Evolutionary conservation across 768 basidiomycete genomes (phyloP), one percentile per base, ranked within the genome.

Genomic region (Calocybe indica): DNA sequence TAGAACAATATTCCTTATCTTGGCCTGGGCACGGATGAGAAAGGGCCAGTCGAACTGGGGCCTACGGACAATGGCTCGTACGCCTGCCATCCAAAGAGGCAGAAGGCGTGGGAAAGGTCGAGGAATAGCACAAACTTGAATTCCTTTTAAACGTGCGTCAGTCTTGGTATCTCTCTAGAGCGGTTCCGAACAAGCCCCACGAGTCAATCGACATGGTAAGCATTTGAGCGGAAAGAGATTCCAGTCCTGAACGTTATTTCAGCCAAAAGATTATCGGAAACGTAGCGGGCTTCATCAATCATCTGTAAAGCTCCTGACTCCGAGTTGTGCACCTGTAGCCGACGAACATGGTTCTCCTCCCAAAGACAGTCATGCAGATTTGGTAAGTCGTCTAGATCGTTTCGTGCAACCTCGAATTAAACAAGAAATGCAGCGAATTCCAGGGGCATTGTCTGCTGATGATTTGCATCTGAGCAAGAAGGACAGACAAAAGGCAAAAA

Each of bases 31-130:
- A 22, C 4, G 22, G 4, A 22, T 22, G 22, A 22, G 22, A 22
- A 22, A 22, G 22, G 22, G 4, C 22, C 22, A 22, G 22, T 22
- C 22, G 22, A 22, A 22, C 22, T 22, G 22, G 22, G 22, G 2
- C 22, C 22, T 4, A 22, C 22, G 22, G 22, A 1, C 22, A 22
- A 22, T 4, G 22, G 2, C 22, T 22, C 22, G 22, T 22, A 22
- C 22, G 22, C 22, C 22, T 22, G 22, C 22, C 22, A 22, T 22
- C 22, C 22, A 22, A 22, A 4, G 22, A 22, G 80, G 1, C 60
- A 76, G 28, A 92, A 94, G 58, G 60, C 59, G 11, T 79, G 91
- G 46, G 79, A 83, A 58, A 55, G 82, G 9, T 90, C 91, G 1
- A 58, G 55, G 2, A 73, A 73, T 1, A 58, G 58, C 10, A 69